Base-by-base conservation (phyloP, 164 flowering plant genomes). In the Macadamia tetraphylla region DNA sequence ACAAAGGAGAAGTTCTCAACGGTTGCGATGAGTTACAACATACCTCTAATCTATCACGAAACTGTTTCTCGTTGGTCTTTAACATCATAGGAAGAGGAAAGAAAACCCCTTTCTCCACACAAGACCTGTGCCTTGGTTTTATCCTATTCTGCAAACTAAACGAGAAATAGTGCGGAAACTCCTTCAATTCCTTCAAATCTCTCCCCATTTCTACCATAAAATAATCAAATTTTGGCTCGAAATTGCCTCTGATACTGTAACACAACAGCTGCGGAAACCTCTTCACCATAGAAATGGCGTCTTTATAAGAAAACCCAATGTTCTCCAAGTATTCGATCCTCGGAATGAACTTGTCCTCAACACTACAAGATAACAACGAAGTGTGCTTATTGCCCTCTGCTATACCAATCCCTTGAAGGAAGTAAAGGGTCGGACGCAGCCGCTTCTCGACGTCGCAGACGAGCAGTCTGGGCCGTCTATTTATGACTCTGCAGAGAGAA, bases 341-440 rank as follows among this genome's bases (percentile, higher is more conserved):
- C 30, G 97, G 97, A 1, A 91, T 17, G 49, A 90, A 80, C 73
- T 91, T 94, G 0, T 83, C 74, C 57, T 94, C 97, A 15, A 88
- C 98, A 18, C 85, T 80, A 70, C 89, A 86, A 3, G 95, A 87
- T 23, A 94, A 77, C 30, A 94, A 73, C 9, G 68, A 73, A 18
- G 97, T 82, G 77, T 88, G 85, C 55, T 71, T 82, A 43, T 71
- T 49, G 8, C 86, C 86, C 63, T 86, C 79, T 0, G 77, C 58
- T 13, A 94, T 83, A 29, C 97, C 97, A 18, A 91, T 81, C 70
- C 84, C 78, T 58, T 90, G 95, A 57, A 94, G 87, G 81, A 91
- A 94, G 79, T 88, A 88, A 3, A 94, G 73, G 3, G 97, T 83
- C 52, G 97, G 97, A 8, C 97, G 90, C 60, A 94, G 88, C 17